phyloP scores from a whole-genome alignment of 1,139 yeast species.

The Pichia sp. region DNA sequence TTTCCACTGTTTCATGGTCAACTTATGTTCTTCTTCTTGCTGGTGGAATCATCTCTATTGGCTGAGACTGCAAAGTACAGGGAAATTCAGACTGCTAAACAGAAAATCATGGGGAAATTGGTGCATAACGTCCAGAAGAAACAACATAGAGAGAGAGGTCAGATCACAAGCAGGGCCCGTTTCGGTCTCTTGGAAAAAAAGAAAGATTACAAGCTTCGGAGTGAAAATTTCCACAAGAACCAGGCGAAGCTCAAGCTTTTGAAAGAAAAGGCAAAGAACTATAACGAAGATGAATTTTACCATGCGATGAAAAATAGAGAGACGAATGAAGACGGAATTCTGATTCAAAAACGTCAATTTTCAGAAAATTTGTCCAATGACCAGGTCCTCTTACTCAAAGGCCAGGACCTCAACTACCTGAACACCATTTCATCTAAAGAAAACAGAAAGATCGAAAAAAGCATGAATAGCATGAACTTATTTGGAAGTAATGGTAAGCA shows the following conservation, averaged over 20 bases:
- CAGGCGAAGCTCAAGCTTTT: slow-evolving; percentile 78
- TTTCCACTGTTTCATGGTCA: background rate
- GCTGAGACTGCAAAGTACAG: background rate
- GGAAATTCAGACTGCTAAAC: background rate
- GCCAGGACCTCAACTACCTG: slow-evolving; percentile 85
- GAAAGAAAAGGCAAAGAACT: slow-evolving; percentile 62
- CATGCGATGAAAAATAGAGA: slow-evolving; percentile 78
- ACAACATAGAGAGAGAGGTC: slow-evolving; percentile 93
- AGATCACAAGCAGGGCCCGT: slow-evolving; percentile 65
- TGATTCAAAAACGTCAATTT: slow-evolving; percentile 58
- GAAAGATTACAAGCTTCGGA: slow-evolving; percentile 87
- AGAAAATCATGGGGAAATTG: slow-evolving; percentile 57
- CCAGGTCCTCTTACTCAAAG: slow-evolving; percentile 76
- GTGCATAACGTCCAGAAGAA: slow-evolving; percentile 91
- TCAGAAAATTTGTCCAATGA: slow-evolving; percentile 60
- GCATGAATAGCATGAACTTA: slow-evolving; percentile 51
- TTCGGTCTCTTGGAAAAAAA: slow-evolving; percentile 90
- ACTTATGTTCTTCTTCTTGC: background rate
- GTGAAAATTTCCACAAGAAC: slow-evolving; percentile 83
- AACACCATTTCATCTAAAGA: slow-evolving; percentile 74
- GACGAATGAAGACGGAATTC: slow-evolving; percentile 64
- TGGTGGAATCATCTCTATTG: background rate
- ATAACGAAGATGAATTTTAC: slow-evolving; percentile 95
- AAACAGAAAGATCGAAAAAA: slow-evolving; percentile 56
- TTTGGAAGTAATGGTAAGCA: slow-evolving; percentile 60